Conservation (phyloP, 495 filamentous ascomycete species). For the Thozetella sp. region DNA sequence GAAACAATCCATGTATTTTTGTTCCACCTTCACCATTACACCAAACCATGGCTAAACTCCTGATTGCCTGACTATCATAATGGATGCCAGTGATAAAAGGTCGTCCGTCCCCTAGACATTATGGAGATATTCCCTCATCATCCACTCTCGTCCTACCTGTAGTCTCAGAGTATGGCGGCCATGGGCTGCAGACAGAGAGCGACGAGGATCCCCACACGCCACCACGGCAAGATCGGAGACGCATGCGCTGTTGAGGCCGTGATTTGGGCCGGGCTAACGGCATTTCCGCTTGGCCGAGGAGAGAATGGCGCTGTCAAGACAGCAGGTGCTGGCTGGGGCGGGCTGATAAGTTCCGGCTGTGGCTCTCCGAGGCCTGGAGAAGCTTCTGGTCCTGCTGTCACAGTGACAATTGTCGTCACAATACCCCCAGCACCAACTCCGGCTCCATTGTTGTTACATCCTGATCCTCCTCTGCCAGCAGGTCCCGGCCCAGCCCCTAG, state of each 20-base stretch:
- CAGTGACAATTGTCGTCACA: not conserved
- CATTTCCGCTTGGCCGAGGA: not conserved
- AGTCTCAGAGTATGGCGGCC: not conserved
- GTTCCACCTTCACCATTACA: too few relatives aligned
- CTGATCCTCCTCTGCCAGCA: not conserved
- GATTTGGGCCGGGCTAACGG: not conserved
- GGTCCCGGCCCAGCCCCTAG: not conserved
- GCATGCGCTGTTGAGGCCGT: not conserved
- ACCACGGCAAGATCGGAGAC: not conserved
- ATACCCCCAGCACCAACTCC: not conserved
- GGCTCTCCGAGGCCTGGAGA: not conserved
- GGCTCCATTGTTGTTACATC: not conserved
- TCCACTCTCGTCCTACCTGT: too few relatives aligned
- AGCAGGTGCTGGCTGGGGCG: not conserved
- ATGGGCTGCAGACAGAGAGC: not conserved
- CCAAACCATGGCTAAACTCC: too few relatives aligned
- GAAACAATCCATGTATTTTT: too few relatives aligned
- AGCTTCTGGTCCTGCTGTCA: not conserved
- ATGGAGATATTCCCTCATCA: too few relatives aligned
- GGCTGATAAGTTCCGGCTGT: not conserved
- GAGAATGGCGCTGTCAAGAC: not conserved
- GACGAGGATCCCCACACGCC: not conserved
- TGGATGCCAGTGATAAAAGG: too few relatives aligned
- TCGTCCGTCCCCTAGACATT: too few relatives aligned
- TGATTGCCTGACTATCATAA: too few relatives aligned